phyloP scores from a whole-genome alignment of 495 filamentous ascomycete species.

The Xylaria castorea region DNA sequence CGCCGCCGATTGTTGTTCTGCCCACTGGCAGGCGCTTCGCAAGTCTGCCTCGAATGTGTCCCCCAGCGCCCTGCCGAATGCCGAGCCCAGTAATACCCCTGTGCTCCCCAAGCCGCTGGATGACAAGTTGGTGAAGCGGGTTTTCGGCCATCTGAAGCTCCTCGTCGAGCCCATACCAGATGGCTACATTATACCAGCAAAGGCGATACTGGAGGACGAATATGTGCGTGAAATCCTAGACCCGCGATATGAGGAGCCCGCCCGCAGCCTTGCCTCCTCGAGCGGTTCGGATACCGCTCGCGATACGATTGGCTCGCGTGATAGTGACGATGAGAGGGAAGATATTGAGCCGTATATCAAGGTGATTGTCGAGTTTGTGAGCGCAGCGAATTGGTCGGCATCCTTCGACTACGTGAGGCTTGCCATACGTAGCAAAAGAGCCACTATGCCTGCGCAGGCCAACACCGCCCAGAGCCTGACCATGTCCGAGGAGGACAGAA shows the following conservation, averaged over 20 bases:
- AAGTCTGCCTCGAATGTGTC: constrained; percentile 37
- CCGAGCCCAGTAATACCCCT: background rate
- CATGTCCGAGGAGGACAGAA: constrained; percentile 59
- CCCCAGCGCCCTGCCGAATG: constrained; percentile 24
- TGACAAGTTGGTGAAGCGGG: constrained; percentile 47
- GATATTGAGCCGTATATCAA: constrained; percentile 58
- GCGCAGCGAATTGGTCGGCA: constrained; percentile 64
- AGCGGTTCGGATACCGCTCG: constrained; percentile 52
- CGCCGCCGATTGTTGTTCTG: constrained; percentile 67
- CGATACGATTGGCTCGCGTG: constrained; percentile 37
- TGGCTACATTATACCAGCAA: constrained; percentile 52
- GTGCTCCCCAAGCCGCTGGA: constrained; percentile 44
- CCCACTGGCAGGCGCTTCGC: constrained; percentile 59
- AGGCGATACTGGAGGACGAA: constrained; percentile 53
- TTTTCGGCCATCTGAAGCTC: constrained; percentile 52
- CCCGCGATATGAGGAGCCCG: constrained; percentile 42
- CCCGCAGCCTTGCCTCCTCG: constrained; percentile 37
- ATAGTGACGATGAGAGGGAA: constrained; percentile 31
- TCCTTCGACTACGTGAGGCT: constrained; percentile 61
- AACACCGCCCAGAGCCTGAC: constrained; percentile 44
- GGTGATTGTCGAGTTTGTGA: constrained; percentile 63
- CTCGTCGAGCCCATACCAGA: constrained; percentile 57
- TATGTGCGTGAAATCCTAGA: constrained; percentile 42
- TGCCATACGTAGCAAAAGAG: constrained; percentile 56
- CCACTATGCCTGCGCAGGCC: constrained; percentile 48